A percentile compares a stretch with the other conserved stretches of the same genome.
Evolutionary conservation across 345 rosid genomes (phyloP).

Genomic region (Eucalyptus victrix): DNA sequence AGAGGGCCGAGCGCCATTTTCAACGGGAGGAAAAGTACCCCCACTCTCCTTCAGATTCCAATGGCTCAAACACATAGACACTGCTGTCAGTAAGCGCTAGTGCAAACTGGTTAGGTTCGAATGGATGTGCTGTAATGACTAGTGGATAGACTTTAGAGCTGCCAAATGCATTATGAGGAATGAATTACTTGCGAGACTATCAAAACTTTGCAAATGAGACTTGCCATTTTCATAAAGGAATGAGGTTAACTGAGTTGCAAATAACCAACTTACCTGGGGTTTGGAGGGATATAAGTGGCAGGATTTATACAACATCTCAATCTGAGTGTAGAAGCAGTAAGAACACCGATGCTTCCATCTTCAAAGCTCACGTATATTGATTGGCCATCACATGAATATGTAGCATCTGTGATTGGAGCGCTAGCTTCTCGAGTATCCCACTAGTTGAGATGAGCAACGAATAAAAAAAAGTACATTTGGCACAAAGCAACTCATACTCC

Average conservation of each 20-base stretch:
- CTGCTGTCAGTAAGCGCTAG: constrained; percentile 68
- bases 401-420: constrained; percentile 69
- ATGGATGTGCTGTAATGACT: constrained; percentile 69
- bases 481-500: no score
- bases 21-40: constrained; percentile 53
- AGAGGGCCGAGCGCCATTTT: no score
- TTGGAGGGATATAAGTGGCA: constrained; percentile 45
- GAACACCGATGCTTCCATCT: constrained; percentile 62
- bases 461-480: neutral
- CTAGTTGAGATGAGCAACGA: neutral
- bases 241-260: no score
- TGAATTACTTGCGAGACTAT: neutral
- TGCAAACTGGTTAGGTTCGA: constrained; percentile 67
- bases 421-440: constrained; percentile 55
- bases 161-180: neutral
- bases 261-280: constrained; percentile 34
- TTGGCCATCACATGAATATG: constrained; percentile 77
- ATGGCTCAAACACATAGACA: constrained; percentile 60
- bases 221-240: no score
- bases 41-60: constrained; percentile 64
- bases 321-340: constrained; percentile 42
- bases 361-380: constrained; percentile 69
- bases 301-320: constrained; percentile 64
- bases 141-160: constrained; percentile 67
- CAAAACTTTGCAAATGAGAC: neutral